Percentiles rank a stretch among this genome's conserved stretches.
Conservation (phyloP, 768 basidiomycete species). For the Phylloporus rhodoxanthus region DNA sequence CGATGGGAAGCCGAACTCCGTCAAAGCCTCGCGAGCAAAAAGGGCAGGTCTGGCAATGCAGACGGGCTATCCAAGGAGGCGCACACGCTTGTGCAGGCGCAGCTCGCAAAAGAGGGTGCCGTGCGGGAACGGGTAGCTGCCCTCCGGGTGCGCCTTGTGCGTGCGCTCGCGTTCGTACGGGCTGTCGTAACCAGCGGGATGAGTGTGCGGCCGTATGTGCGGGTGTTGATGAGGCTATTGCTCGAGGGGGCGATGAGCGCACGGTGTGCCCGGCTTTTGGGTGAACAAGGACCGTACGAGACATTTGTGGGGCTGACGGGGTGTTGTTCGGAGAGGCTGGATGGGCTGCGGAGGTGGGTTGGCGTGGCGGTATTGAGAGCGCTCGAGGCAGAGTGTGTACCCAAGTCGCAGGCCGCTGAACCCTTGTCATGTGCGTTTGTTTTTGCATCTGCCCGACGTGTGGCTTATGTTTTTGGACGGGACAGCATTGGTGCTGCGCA, state of each 20-base stretch:
- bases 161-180: constrained; percentile 65
- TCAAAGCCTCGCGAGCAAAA: constrained; percentile 77
- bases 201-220: constrained; percentile 49
- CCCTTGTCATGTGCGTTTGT: constrained; percentile 39
- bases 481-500: constrained; percentile 71
- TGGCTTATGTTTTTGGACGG: background rate
- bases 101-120: constrained; percentile 72
- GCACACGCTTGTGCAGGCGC: constrained; percentile 73
- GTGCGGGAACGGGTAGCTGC: constrained; percentile 55
- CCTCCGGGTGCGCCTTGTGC: constrained; percentile 50
- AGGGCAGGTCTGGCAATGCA: constrained; percentile 38
- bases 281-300: constrained; percentile 44
- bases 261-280: constrained; percentile 55
- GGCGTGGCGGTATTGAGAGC: constrained; percentile 81
- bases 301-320: constrained; percentile 68
- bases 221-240: constrained; percentile 52
- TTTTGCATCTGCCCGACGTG: background rate
- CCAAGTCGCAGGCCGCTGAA: constrained; percentile 69
- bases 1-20: constrained; percentile 96
- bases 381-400: constrained; percentile 58
- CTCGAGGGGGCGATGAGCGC: constrained; percentile 58
- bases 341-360: constrained; percentile 61
- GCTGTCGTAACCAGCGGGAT: constrained; percentile 51
- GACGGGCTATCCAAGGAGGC: constrained; percentile 73
- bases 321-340: constrained; percentile 72